These are phyloP conservation scores for Acacia confusa DNA, from an alignment of 306 rosid species.

Conservation along the genomic window DNA sequence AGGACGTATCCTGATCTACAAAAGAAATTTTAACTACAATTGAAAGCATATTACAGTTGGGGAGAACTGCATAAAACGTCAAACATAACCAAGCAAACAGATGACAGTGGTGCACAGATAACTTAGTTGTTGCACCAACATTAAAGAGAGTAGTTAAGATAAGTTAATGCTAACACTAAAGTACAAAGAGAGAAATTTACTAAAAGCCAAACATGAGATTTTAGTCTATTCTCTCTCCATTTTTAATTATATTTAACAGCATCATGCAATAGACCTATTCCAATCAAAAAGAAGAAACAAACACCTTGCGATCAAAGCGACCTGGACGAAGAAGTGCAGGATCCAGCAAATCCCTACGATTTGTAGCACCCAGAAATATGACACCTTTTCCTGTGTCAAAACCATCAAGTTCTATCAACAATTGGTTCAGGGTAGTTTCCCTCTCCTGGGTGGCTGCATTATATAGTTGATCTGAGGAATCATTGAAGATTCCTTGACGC, in stretches of 20 bases:
- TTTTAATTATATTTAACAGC: background rate
- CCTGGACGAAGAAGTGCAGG: slow-evolving; percentile 99
- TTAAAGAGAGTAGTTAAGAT: slow-evolving; percentile 22
- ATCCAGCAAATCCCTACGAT: slow-evolving; percentile 93
- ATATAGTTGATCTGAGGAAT: slow-evolving; percentile 66
- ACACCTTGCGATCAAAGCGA: slow-evolving; percentile 97
- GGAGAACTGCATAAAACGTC: slow-evolving; percentile 27
- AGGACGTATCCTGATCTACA: slow-evolving; percentile 83
- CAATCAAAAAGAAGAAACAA: slow-evolving; percentile 31
- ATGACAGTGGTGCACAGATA: slow-evolving; percentile 3
- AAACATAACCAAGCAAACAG: slow-evolving; percentile 30
- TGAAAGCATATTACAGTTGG: slow-evolving; percentile 24
- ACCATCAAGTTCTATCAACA: slow-evolving; percentile 95
- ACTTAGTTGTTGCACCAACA: slow-evolving; percentile 14
- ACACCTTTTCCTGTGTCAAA: slow-evolving; percentile 99
- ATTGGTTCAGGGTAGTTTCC: slow-evolving; percentile 97
- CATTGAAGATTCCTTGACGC: slow-evolving; percentile 97
- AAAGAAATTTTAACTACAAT: slow-evolving; percentile 34
- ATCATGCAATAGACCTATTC: slow-evolving; percentile 24
- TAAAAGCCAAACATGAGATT: slow-evolving; percentile 22
- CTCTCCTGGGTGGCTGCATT: slow-evolving; percentile 99
- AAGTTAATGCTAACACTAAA: slow-evolving; percentile 9
- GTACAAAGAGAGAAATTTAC: slow-evolving; percentile 25
- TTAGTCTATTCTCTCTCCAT: slow-evolving; percentile 19
- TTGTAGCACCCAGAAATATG: slow-evolving; percentile 95